Evolutionary conservation across 495 filamentous ascomycete genomes (phyloP), one percentile per base, ranked within the genome.

Genomic region (Penicillium atrosanguineum): DNA sequence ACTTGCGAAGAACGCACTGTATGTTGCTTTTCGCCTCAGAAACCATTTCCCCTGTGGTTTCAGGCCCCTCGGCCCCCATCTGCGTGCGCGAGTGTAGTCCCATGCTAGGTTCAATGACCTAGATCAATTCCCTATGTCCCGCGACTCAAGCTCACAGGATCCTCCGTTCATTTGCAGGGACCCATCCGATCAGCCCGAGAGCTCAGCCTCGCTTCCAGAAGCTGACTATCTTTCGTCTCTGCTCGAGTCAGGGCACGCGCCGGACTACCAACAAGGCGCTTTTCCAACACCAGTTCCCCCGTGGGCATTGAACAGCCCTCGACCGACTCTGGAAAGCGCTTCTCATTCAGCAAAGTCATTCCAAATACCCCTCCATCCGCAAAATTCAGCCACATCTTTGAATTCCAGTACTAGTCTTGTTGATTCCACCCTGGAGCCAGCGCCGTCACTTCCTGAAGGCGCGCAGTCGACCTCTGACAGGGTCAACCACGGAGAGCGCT

Each of bases 101-200:
- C 28, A 41, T 25, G 46, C 50, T 54, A 51, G 57, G 56, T 34
- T 60, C 55, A 34, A 51, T 46, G 53, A 48, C 56, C 49, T 51
- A 58, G 51, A 53, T 51, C 46, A 60, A 52, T 41, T 50, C 55
- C 53, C 46, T 28, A 64, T 67, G 64, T 65, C 55, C 48, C 42
- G 47, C 21, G 44, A 49, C 19, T 62, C 53, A 51, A 55, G 54
- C 64, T 67, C 59, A 65, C 59, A 58, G 46, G 25, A 62, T 49
- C 40, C 42, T 37, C 55, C 53, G 20, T 62, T 44, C 51, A 46
- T 54, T 26, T 36, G 21, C 53, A 67, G 64, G 43, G 45, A 57
- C 29, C 49, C 48, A 26, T 15, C 37, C 34, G 52, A 51, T 51
- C 46, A 38, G 16, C 52, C 59, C 29, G 41, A 53, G 15, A 48